Evolutionary conservation across 495 filamentous ascomycete species (phyloP).

Genomic region (Halenospora varia): DNA sequence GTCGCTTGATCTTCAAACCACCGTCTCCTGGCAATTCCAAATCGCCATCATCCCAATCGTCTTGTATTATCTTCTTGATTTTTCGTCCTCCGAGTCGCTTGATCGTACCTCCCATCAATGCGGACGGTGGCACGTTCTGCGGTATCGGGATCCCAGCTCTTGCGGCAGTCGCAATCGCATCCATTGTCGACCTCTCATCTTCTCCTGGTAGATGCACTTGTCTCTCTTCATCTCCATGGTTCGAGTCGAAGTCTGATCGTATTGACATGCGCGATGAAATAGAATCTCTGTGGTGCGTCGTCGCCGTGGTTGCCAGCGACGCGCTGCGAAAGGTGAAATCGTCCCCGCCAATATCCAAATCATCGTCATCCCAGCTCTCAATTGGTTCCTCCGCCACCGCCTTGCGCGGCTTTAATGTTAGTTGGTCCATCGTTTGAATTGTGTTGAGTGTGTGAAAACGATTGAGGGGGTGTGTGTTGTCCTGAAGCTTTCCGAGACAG

Average conservation of each 20-base stretch:
- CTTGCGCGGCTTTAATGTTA: slow-evolving; percentile 51
- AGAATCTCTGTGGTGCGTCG: slow-evolving; percentile 65
- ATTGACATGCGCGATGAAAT: slow-evolving; percentile 73
- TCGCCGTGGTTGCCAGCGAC: slow-evolving; percentile 52
- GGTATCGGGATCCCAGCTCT: slow-evolving; percentile 92
- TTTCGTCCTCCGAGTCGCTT: slow-evolving; percentile 84
- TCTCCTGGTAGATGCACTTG: slow-evolving; percentile 74
- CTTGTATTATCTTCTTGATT: slow-evolving; percentile 62
- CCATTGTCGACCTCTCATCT: slow-evolving; percentile 72
- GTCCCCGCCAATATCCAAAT: slow-evolving; percentile 70
- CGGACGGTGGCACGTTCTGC: slow-evolving; percentile 84
- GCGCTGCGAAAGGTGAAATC: slow-evolving; percentile 63
- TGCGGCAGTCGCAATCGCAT: slow-evolving; percentile 82
- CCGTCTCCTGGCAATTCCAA: slow-evolving; percentile 64
- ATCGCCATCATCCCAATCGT: slow-evolving; percentile 92
- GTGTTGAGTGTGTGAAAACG: background rate
- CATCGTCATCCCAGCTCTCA: slow-evolving; percentile 90
- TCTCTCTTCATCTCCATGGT: slow-evolving; percentile 77
- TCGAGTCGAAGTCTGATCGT: slow-evolving; percentile 74
- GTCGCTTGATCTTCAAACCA: slow-evolving; percentile 58
- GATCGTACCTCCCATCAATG: slow-evolving; percentile 89
- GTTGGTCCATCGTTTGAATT: slow-evolving; percentile 48
- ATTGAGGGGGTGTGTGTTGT: slow-evolving; percentile 7
- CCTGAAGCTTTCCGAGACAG: background rate
- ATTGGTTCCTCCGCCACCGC: slow-evolving; percentile 56